Base-by-base conservation (phyloP, 192 early-diverging fungal species). In the Backusella luteola region DNA sequence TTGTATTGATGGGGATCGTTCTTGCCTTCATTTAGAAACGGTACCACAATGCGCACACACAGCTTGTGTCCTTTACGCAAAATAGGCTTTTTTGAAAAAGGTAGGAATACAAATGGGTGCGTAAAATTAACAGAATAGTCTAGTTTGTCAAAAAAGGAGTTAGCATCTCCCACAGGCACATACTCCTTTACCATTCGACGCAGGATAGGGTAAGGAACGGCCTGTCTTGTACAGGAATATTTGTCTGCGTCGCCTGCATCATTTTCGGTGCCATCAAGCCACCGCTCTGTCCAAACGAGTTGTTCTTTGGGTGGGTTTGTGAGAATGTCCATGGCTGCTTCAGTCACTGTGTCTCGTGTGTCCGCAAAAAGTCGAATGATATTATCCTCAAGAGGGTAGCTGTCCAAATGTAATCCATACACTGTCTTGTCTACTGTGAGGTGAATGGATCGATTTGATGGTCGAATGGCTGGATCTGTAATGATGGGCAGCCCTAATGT, bases 21-120 rank as follows among this genome's bases (percentile, higher is more conserved):
- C 8, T 17, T 4, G 46, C 36, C 52, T 34, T 35, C 17, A 26
- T 66, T 23, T 78, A 39, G 46, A 9, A 77, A 81, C 6, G 85
- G 85, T 17, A 87, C 79, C 15, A 87, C 79, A 12, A 85, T 77
- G 8, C 86, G 76, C 0, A 87, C 73, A 34, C 86, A 87, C 1
- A 86, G 69, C 0, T 77, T 74, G 0, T 84, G 75, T 32, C 79
- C 83, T 32, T 49, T 41, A 6, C 29, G n/a, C 53, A 76, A 46
- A 21, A 9, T 26, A 29, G 52, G 69, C 19, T 44, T 34, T 7
- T 44, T 21, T 66, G 23, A 49, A 69, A 67, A 73, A 11, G 77
- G 77, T n/a, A 78, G 23, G n/a, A 78, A 36, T 7, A 73, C 71
- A 73, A 78, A 78, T 49, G 77, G 72, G 23, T 66, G 73, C 11